phyloP scores from a whole-genome alignment of 1,139 yeast genomes.

The Candida sp. region DNA sequence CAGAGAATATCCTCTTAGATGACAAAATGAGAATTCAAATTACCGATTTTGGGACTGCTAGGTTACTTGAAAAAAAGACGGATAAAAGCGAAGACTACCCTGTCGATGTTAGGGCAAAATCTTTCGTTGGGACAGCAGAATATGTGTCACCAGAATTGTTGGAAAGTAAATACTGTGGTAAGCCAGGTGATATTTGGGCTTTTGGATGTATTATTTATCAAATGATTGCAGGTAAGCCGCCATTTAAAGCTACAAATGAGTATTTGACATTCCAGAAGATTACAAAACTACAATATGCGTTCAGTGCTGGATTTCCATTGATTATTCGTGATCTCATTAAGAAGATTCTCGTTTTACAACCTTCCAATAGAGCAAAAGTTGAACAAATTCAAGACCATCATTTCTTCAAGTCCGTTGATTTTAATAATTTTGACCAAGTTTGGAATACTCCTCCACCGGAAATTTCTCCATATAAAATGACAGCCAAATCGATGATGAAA shows the following conservation, averaged over 20 bases:
- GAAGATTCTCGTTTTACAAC: constrained; percentile 43
- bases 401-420: constrained; percentile 67
- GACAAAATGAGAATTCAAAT: constrained; percentile 65
- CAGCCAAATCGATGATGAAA: constrained; percentile 56
- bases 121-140: constrained; percentile 87
- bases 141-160: constrained; percentile 75
- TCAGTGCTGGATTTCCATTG: constrained; percentile 50
- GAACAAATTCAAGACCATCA: constrained; percentile 48
- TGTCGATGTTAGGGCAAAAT: constrained; percentile 52
- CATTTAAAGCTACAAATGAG: constrained; percentile 76
- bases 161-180: constrained; percentile 67
- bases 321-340: constrained; percentile 46
- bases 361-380: constrained; percentile 39
- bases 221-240: constrained; percentile 74
- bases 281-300: constrained; percentile 60
- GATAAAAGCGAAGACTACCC: constrained; percentile 40
- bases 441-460: constrained; percentile 79
- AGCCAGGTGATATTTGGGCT: constrained; percentile 80
- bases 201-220: constrained; percentile 77
- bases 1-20: constrained; percentile 69
- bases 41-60: constrained; percentile 82
- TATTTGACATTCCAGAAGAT: constrained; percentile 58
- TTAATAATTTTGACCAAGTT: constrained; percentile 58
- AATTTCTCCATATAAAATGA: constrained; percentile 61
- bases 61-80: constrained; percentile 48